Base-by-base conservation (phyloP, 73 alveolate species). In the Paramecium octaurelia region DNA sequence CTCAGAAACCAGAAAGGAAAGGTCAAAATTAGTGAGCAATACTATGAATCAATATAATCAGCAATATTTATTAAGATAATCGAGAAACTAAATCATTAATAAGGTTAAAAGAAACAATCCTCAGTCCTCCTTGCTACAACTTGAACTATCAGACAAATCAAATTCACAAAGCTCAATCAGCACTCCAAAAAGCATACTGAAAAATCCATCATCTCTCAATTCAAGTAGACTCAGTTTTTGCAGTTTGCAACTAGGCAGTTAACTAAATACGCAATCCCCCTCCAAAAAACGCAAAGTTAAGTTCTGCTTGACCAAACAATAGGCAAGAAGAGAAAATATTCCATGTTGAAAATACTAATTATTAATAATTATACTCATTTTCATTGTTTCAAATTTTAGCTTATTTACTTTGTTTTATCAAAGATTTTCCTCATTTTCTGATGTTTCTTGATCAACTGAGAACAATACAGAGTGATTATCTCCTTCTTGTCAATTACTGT, bases 261-360 rank as follows among this genome's bases (percentile, higher is more conserved):
- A 73, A 40, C 6, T 73, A 9, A 73, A 40, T 38, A 16, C 57
- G 35, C 5, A 34, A 16, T 36, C 60, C 9, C 87, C 87, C 12
- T 35, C 64, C 11, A 73, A 73, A 73, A 6, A 8, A 11, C 40
- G 50, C 20, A 68, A 68, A 73, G 87, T 73, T 21, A 73, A 73
- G 31, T 73, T 73, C 34, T 73, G 87, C 40, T 73, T 73, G 11
- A 73, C 87, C 1, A 73, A 38, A 73, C 6, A 38, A 73, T 73
- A 73, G 2, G 87, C 87, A 36, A 73, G 59, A 73, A 73, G 87
- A 73, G 87, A 73, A 36, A 73, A 73, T 40, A 73, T 73, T 36
- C 29, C 57, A 73, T 73, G 87, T 58, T 73, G 87, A 73, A 73
- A 42, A 34, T 73, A 73, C 57, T 35, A 68, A 68, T 68, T 23